Evolutionary conservation across 2,329 filamentous ascomycete species (phyloP), one percentile per base, ranked within the genome.

Genomic region (Beauveria sp.): DNA sequence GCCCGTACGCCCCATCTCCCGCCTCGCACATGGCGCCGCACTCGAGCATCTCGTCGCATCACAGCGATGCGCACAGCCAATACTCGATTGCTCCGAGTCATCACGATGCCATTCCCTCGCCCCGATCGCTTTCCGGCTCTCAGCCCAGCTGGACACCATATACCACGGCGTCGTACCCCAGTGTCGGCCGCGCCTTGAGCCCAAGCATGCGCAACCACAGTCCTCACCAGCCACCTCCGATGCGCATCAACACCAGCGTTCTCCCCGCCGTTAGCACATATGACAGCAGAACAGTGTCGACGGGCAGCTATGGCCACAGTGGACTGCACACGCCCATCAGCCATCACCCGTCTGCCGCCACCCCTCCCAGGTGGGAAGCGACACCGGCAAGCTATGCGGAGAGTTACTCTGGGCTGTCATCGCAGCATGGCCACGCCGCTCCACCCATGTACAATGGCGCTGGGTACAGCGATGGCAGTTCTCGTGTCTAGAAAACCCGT

Each of bases 71-170:
- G 41, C 73, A 75, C 59, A 61, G 66, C 37, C 74, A 74, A 34
- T 77, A 76, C 72, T 59, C 77, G 70, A 63, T 79, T 71, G 66
- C 73, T 67, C 57, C 76, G 68, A 65, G 75, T 65, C 77, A 81
- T 47, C 75, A 79, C 48, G 80, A 84, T 5, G 72, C 77, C 5
- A 76, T 84, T 34, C 75, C 80, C 0, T 84, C 81, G 9, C 81
- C 82, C 0, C 75, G 82, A 1, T 81, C 81, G 2, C 71, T 84
- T 2, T 75, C 79, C 0, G 79, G 79, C 2, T 76, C 76, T 1
- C 73, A 77, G 4, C 71, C 78, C 1, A 72, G 73, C n/a, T 84
- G 82, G 82, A 72, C 72, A 1, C 70, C 76, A 0, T 83, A 82
- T 66, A 71, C 75, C 16, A 66, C 73, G 2, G 64, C 72, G 2